Conservation (phyloP, 2,329 filamentous ascomycete genomes). For the Penicillium vulpinum region DNA sequence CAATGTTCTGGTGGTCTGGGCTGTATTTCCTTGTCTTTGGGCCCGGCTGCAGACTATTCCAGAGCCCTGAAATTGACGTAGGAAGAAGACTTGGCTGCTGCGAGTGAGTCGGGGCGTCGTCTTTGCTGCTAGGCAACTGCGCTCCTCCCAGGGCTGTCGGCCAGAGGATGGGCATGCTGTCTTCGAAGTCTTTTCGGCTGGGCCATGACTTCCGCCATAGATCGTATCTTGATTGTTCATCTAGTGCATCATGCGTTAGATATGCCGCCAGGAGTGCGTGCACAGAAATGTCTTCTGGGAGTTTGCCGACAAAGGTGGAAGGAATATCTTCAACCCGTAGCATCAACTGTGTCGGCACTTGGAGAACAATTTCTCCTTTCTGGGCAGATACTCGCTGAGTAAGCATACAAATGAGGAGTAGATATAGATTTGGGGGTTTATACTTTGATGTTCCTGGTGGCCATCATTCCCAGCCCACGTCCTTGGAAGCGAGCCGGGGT, state of each 20-base stretch:
- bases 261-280: conserved; percentile 74
- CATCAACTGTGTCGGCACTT: conserved; percentile 64
- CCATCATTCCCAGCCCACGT: conserved; percentile 75
- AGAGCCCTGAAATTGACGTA: conserved; percentile 40
- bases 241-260: conserved; percentile 54
- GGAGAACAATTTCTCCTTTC: conserved; percentile 63
- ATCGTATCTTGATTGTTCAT: conserved; percentile 50
- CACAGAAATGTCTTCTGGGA: conserved; percentile 59
- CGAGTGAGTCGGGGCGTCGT: neutral
- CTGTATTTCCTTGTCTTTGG: conserved; percentile 31
- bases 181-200: conserved; percentile 58
- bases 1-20: conserved; percentile 37
- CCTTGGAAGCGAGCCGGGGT: conserved; percentile 66
- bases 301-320: conserved; percentile 51
- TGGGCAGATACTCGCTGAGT: conserved; percentile 29
- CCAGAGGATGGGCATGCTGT: conserved; percentile 60
- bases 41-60: conserved; percentile 31
- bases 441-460: conserved; percentile 67
- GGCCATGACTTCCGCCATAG: conserved; percentile 71
- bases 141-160: conserved; percentile 40
- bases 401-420: neutral
- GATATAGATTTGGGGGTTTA: neutral
- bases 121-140: conserved; percentile 33
- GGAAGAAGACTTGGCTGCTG: conserved; percentile 29
- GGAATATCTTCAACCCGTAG: conserved; percentile 64